Evolutionary conservation across 176 grass and related monocot genomes (phyloP), one percentile per base, ranked within the genome.

Genomic region (Aegilops umbellulata): DNA sequence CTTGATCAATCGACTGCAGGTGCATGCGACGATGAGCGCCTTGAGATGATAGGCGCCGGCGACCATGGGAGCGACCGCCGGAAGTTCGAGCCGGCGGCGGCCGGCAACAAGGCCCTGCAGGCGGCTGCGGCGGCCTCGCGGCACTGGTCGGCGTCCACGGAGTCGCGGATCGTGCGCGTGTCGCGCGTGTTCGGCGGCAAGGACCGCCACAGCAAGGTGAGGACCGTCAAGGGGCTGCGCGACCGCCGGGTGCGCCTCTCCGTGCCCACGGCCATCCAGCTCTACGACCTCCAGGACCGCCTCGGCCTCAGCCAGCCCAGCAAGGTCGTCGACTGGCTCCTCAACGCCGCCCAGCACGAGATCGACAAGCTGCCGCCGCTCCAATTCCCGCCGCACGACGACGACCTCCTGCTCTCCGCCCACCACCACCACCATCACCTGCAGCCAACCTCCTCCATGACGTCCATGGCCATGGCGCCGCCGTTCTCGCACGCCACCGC

Each of bases 311-410:
- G 86, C 89, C 96, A 98, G 88, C 96, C 96, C 8, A 98, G 96
- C 90, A 98, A 98, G 67, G 96, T 89, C n/a, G 96, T 98, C 25
- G 96, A 98, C 86, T 98, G 96, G 96, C 90, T 98, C 10, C 49
- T 98, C 20, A 89, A 91, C 76, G 92, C 90, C 10, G 94, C 97
- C 25, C 93, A 92, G 89, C 86, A 88, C 39, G 97, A 98, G 92
- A 96, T 98, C 86, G 92, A 98, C 88, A 98, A 96, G 82, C 94
- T 98, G 3, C 97, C 94, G 14, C 97, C 94, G 3, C 91, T 98
- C 3, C 92, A 96, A 4, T 93, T 94, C 86, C 90, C 90, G 15
- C 77, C 90, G 42, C 84, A 90, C 63, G 84, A 90, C 58, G 84
- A 88, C 71, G 79, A 92, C 60, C 74, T 92, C 86, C 74, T 92